A percentile compares a stretch with the other conserved stretches of the same genome.
Evolutionary conservation across 129 eudicot species (phyloP).

Genomic region (Deinandra increscens): DNA sequence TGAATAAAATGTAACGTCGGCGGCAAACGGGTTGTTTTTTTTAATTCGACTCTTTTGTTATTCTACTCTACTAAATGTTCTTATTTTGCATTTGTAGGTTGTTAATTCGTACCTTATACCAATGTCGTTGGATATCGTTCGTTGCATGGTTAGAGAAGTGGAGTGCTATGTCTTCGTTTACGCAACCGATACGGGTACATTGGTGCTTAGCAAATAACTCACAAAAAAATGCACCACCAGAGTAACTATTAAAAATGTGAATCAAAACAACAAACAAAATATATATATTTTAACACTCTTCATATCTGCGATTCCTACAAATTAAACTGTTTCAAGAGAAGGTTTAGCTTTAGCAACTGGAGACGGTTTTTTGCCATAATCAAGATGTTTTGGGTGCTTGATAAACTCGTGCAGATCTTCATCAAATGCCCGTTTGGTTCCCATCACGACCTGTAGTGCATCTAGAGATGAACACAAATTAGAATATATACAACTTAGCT

Average conservation of each 20-base stretch:
- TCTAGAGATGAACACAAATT: constrained; percentile 19
- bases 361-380: constrained; percentile 20
- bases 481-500: neutral
- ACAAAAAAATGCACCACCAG: constrained; percentile 3
- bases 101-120: too few species aligned
- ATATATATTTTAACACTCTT: neutral
- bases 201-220: too few species aligned
- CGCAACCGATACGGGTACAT: too few species aligned
- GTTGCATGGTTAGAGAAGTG: too few species aligned
- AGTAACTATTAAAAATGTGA: neutral
- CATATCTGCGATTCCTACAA: constrained; percentile 29
- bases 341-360: constrained; percentile 22
- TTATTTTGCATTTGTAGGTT: too few species aligned
- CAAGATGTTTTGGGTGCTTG: constrained; percentile 47
- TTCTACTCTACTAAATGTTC: too few species aligned
- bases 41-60: too few species aligned
- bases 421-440: constrained; percentile 49
- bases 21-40: too few species aligned
- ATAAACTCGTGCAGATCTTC: constrained; percentile 51
- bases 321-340: constrained; percentile 22
- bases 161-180: too few species aligned
- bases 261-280: neutral
- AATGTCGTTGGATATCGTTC: too few species aligned
- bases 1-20: too few species aligned
- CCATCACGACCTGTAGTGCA: constrained; percentile 43